These are phyloP conservation scores for Hysterium pulicare DNA, from an alignment of 2,329 filamentous ascomycete genomes.

Conservation along the genomic window DNA sequence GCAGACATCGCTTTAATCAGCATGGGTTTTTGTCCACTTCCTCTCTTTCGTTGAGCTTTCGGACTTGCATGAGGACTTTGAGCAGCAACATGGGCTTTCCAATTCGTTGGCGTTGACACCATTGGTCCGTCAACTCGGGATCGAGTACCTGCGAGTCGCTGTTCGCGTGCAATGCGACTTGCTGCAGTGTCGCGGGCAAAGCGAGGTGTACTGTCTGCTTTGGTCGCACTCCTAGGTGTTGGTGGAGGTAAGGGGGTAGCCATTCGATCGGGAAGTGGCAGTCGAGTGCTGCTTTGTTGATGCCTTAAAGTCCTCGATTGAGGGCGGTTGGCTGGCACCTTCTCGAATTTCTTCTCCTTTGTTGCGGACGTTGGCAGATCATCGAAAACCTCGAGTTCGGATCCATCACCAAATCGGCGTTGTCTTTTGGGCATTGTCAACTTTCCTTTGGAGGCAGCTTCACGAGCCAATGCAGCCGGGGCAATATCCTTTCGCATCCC, in stretches of 20 bases:
- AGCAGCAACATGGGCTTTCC: conserved; percentile 55
- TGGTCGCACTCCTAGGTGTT: conserved; percentile 56
- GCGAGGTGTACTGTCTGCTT: conserved; percentile 53
- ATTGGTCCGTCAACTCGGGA: conserved; percentile 49
- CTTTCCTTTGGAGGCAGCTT: conserved; percentile 62
- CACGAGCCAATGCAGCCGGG: conserved; percentile 48
- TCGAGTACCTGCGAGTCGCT: conserved; percentile 49
- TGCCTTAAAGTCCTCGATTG: conserved; percentile 60
- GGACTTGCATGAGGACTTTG: conserved; percentile 51
- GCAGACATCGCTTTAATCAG: conserved; percentile 81
- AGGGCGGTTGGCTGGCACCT: conserved; percentile 69
- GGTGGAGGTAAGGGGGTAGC: conserved; percentile 43
- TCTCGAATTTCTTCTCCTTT: conserved; percentile 77
- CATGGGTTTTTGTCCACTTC: conserved; percentile 70
- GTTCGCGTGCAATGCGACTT: conserved; percentile 62
- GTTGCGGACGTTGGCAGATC: conserved; percentile 85
- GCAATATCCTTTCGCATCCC: conserved; percentile 44
- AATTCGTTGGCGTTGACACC: conserved; percentile 55
- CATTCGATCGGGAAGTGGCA: conserved; percentile 44
- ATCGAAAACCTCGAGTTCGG: conserved; percentile 89
- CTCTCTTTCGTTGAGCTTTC: conserved; percentile 45
- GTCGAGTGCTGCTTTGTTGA: conserved; percentile 46
- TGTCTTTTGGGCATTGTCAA: conserved; percentile 68
- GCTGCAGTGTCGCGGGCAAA: conserved; percentile 66
- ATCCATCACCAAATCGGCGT: conserved; percentile 83